Base-by-base conservation (phyloP, 306 rosid species). In the Canavalia gladiata region DNA sequence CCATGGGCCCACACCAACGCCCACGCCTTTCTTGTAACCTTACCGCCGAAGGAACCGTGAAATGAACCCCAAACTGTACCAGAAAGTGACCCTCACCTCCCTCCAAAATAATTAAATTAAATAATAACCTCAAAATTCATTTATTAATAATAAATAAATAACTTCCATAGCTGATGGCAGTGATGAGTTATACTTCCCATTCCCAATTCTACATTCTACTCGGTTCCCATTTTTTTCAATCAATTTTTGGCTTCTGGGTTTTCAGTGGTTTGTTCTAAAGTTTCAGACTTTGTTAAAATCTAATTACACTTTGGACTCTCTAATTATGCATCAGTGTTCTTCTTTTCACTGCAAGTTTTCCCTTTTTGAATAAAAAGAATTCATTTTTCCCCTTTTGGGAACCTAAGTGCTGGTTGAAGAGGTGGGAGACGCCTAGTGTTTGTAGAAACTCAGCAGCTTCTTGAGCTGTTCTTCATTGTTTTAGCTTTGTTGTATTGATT, bases 41-140 rank as follows among this genome's bases (percentile, higher is more conserved):
- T 72, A 4, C 12, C 5, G 46, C 56, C 18, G 29, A 81, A 81
- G 74, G 37, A 80, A 72, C 2, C 66, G 41, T 37, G 56, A 65
- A 75, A 37, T 2, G 82, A 82, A 3, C 67, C 13, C 11, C 77
- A 59, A 82, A 33, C 6, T 5, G 34, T 28, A 37, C 45, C 8
- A 73, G 78, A 69, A 50, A 39, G 50, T 6, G 39, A 64, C 1
- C 47, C 13, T 13, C 1, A 64, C 13, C 1, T 35, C 13, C 72
- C 56, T 18, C 52, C n/a, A 3, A 39, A 74, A 74, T 41, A 74
- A 74, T 25, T 25, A 39, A 28, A 25, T 25, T 8, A 56, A 18
- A n/a, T 12, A 5, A 52, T 4, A 7, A 4, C 49, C 46, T 39
- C 42, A 55, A 54, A 55, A 25, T 55, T 10, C 66, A 18, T 37